Evolutionary conservation across 1,284 basidiomycete genomes (phyloP).

Genomic region (Austropuccinia psidii): DNA sequence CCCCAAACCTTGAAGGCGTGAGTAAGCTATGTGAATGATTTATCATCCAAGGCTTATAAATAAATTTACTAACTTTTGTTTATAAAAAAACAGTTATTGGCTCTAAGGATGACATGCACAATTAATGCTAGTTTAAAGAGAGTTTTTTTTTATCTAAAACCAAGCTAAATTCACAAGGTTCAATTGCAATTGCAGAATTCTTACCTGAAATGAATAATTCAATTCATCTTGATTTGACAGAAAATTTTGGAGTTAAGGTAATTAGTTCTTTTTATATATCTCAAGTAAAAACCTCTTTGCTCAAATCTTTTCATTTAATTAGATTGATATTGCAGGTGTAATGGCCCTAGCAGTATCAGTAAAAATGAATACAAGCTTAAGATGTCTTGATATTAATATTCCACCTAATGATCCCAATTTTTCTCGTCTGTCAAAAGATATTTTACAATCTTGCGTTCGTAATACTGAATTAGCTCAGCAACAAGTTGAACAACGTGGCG

Average conservation of each 20-base stretch:
- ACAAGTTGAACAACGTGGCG: constrained; percentile 39
- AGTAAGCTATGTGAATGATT: too few relatives aligned
- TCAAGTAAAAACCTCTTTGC: too few relatives aligned
- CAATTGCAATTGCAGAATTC: constrained; percentile 92
- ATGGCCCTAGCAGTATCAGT: constrained; percentile 82
- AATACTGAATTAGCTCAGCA: constrained; percentile 64
- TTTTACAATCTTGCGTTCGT: constrained; percentile 61
- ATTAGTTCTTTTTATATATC: too few relatives aligned
- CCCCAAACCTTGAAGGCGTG: constrained; percentile 75
- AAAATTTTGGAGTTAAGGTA: constrained; percentile 40
- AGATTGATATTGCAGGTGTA: constrained; percentile 77
- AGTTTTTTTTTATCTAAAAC: constrained; percentile 83
- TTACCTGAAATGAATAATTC: constrained; percentile 79
- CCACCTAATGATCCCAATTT: constrained; percentile 79
- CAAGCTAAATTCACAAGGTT: constrained; percentile 69
- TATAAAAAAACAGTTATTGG: constrained; percentile 59
- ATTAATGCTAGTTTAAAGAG: constrained; percentile 86
- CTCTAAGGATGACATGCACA: constrained; percentile 81
- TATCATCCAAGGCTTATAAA: too few relatives aligned
- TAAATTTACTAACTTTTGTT: constrained; percentile 38
- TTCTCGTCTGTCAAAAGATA: constrained; percentile 54
- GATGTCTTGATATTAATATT: constrained; percentile 88
- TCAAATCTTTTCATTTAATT: neutral
- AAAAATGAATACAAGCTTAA: constrained; percentile 69
- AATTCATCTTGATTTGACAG: constrained; percentile 61